phyloP scores from a whole-genome alignment of 2,329 filamentous ascomycete genomes.

The Colletotrichum trifolii region DNA sequence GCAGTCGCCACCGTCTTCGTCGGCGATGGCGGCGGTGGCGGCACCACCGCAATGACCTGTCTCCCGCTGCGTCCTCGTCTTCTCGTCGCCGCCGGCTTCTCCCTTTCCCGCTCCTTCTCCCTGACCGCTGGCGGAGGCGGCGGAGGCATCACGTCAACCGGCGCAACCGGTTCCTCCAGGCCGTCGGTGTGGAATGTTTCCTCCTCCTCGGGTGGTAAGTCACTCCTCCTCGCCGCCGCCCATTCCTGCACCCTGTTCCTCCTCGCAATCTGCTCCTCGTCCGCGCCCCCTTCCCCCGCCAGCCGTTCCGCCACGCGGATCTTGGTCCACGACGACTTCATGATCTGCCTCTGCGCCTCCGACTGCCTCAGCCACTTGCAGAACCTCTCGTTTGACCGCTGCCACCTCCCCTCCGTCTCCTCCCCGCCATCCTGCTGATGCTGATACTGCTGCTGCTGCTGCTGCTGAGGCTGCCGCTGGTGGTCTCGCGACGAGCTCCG shows the following conservation, averaged over 20 bases:
- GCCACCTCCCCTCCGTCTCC: constrained; percentile 8
- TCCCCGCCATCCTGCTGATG: neutral
- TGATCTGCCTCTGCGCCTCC: constrained; percentile 33
- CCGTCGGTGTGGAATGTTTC: constrained; percentile 21
- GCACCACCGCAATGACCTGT: neutral
- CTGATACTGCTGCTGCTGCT: neutral
- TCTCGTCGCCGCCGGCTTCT: neutral
- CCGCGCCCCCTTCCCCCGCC: constrained; percentile 5
- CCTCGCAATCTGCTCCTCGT: constrained; percentile 22
- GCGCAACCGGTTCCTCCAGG: constrained; percentile 14
- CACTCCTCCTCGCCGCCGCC: constrained; percentile 23
- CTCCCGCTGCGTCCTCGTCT: constrained; percentile 5
- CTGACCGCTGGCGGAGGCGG: constrained; percentile 11
- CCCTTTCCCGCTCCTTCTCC: neutral
- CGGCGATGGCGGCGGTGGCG: neutral
- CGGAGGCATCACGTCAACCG: neutral
- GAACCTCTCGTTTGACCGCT: constrained; percentile 31
- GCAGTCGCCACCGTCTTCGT: neutral
- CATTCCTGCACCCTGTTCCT: constrained; percentile 25
- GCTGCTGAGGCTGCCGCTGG: neutral
- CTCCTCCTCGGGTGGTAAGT: constrained; percentile 30
- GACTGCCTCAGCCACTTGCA: constrained; percentile 31
- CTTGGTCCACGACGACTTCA: constrained; percentile 36
- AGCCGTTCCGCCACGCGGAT: constrained; percentile 30
- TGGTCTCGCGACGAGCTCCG: constrained; percentile 4